A percentile compares a stretch with the other conserved stretches of the same genome.
These are phyloP conservation scores for Aleurites moluccanus DNA, from an alignment of 441 rosid genomes.

Conservation along the genomic window DNA sequence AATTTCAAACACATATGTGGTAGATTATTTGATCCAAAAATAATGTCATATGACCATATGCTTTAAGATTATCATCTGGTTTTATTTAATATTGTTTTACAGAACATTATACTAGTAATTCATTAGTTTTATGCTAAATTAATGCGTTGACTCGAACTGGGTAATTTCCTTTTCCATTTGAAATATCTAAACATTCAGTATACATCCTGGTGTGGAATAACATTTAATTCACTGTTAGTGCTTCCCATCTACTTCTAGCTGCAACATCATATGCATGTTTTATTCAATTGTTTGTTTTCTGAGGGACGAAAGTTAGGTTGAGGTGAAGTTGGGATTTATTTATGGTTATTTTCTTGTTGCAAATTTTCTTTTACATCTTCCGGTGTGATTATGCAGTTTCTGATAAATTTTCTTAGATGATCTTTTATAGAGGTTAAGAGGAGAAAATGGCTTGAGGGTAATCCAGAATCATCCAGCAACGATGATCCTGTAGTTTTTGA, in stretches of 20 bases:
- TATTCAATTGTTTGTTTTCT: not conserved
- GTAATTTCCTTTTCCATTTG: not conserved
- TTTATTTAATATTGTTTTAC: not conserved
- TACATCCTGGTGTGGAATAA: not conserved
- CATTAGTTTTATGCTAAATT: not conserved
- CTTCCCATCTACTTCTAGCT: constrained; percentile 1
- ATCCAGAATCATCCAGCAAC: constrained; percentile 79
- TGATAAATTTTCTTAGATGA: constrained; percentile 9
- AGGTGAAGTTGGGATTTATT: not conserved
- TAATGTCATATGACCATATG: not conserved
- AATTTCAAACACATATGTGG: not conserved
- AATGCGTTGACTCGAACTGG: not conserved
- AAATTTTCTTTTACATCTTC: not conserved
- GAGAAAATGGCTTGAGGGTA: constrained; percentile 79
- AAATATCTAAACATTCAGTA: not conserved
- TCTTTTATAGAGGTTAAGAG: constrained; percentile 74
- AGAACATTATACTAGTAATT: not conserved
- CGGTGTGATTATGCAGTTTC: not conserved
- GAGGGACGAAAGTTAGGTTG: not conserved
- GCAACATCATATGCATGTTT: not conserved
- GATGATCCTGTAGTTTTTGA: constrained; percentile 78
- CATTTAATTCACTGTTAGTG: not conserved
- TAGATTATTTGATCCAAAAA: not conserved
- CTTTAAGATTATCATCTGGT: not conserved
- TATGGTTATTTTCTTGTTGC: not conserved